Evolutionary conservation across 345 rosid species (phyloP).

Genomic region (Psidium friedrichsthalianum): DNA sequence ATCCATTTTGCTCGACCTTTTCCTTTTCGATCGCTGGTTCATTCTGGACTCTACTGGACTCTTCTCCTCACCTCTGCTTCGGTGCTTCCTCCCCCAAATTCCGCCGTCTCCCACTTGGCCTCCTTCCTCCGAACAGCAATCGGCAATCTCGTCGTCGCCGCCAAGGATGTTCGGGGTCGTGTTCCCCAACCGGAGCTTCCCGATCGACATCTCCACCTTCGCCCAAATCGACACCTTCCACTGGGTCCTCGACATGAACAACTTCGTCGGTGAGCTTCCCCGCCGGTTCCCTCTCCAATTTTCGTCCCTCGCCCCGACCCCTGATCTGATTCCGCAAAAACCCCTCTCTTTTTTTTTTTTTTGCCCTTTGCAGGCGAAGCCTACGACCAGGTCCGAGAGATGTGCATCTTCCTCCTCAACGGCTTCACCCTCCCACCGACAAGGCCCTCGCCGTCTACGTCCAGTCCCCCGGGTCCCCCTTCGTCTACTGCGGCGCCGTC

Average conservation of each 20-base stretch:
- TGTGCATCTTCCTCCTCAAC: conserved; percentile 81
- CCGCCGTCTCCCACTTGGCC: background rate
- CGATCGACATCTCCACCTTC: conserved; percentile 81
- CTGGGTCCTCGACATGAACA: conserved; percentile 97
- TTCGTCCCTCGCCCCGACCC: background rate
- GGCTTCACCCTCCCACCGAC: conserved; percentile 65
- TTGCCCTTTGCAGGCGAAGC: conserved; percentile 48
- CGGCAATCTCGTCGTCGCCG: no score
- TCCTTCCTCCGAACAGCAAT: background rate
- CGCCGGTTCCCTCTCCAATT: background rate
- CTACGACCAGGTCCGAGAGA: conserved; percentile 64
- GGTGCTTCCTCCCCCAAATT: background rate
- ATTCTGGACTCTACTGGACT: background rate
- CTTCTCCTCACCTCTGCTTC: background rate
- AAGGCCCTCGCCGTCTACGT: conserved; percentile 92
- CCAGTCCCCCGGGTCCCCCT: conserved; percentile 83
- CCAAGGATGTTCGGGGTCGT: conserved; percentile 77
- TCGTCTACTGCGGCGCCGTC: conserved; percentile 77
- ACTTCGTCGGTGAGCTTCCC: conserved; percentile 55
- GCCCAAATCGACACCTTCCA: conserved; percentile 84
- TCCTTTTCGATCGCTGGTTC: background rate
- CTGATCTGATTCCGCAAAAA: background rate
- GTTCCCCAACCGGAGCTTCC: conserved; percentile 94
- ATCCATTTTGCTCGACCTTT: background rate
- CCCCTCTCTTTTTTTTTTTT: background rate